These are phyloP conservation scores for Colletotrichum sp. DNA, from an alignment of 2,329 filamentous ascomycete genomes.

Conservation along the genomic window DNA sequence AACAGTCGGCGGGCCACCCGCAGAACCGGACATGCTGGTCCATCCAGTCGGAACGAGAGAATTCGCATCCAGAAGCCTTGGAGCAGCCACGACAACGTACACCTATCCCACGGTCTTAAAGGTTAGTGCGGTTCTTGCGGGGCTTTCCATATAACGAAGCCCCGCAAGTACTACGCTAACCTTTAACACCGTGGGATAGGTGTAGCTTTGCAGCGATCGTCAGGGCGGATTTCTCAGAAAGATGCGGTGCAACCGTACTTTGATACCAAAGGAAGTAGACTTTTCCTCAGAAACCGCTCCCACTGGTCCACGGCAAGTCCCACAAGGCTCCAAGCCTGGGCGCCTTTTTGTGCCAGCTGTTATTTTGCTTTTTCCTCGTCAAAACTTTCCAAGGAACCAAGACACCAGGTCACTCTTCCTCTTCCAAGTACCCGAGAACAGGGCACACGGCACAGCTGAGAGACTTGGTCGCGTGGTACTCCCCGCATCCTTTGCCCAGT, in stretches of 20 bases:
- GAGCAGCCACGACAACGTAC: conserved; percentile 3
- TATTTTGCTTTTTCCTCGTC: background rate
- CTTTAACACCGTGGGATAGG: no score
- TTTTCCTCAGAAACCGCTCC: conserved; percentile 2
- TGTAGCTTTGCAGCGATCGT: conserved; percentile 15
- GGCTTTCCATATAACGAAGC: no score
- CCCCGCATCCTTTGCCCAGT: background rate
- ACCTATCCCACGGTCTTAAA: no score
- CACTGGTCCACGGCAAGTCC: background rate
- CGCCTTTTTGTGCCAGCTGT: background rate
- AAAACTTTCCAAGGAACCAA: background rate
- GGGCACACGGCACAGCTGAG: background rate
- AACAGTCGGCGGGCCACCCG: conserved; percentile 1
- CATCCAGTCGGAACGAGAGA: conserved; percentile 14
- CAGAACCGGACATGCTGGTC: background rate
- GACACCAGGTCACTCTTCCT: background rate
- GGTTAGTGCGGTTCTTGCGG: no score
- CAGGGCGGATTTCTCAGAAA: conserved; percentile 5
- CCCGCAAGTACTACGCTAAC: no score
- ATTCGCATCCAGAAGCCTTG: background rate
- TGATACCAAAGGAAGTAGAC: background rate
- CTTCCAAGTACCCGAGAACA: background rate
- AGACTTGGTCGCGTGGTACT: background rate
- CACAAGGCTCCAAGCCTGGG: conserved; percentile 6
- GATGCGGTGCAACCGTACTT: background rate